Conservation (phyloP, 2,329 filamentous ascomycete genomes). For the Rugonectria rugulosa region DNA sequence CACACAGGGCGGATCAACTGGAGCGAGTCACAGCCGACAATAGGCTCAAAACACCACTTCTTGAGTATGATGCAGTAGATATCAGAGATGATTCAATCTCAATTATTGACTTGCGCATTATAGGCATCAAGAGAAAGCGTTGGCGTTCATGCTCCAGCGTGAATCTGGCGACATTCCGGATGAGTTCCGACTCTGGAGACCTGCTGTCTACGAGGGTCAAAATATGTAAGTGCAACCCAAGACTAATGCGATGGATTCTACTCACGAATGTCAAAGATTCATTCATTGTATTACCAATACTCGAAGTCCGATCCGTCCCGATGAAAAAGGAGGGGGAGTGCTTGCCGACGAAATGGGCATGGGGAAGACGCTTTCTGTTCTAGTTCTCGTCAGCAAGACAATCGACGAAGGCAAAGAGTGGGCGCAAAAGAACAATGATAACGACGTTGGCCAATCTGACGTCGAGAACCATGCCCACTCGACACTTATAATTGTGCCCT, state of each 20-base stretch:
- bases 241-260: not conserved
- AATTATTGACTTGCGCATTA: not conserved
- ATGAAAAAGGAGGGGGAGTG: constrained; percentile 54
- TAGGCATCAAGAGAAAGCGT: constrained; percentile 49
- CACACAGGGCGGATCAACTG: constrained; percentile 30
- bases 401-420: constrained; percentile 46
- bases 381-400: constrained; percentile 56
- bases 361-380: constrained; percentile 63
- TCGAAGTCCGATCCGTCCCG: constrained; percentile 36
- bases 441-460: constrained; percentile 17
- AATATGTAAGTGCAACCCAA: constrained; percentile 28
- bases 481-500: constrained; percentile 55
- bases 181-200: constrained; percentile 44
- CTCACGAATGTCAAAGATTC: constrained; percentile 36
- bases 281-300: constrained; percentile 50
- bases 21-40: constrained; percentile 28
- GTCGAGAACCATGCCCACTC: constrained; percentile 42
- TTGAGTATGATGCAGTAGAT: constrained; percentile 4
- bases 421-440: constrained; percentile 37
- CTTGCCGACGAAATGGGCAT: constrained; percentile 69
- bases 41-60: constrained; percentile 32
- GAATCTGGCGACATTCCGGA: constrained; percentile 45
- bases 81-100: no score
- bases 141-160: constrained; percentile 49
- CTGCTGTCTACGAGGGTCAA: constrained; percentile 35